These are phyloP conservation scores for Colletotrichum cuscutae DNA, from an alignment of 2,329 filamentous ascomycete genomes.

Conservation along the genomic window DNA sequence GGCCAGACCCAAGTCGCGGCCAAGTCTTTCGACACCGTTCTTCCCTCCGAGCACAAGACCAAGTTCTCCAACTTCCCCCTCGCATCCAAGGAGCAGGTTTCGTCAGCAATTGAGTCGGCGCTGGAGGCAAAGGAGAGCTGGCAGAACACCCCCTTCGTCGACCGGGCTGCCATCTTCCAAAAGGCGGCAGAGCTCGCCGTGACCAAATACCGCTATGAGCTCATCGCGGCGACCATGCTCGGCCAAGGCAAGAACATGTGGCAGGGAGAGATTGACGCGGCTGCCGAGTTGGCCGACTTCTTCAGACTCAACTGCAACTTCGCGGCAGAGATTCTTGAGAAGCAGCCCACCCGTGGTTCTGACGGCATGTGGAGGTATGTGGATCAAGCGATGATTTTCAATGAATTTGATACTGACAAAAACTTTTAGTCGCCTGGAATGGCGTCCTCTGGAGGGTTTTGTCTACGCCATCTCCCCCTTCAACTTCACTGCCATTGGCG, in stretches of 20 bases:
- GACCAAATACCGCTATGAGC: conserved; percentile 93
- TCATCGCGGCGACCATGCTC: conserved; percentile 96
- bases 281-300: conserved; percentile 92
- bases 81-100: conserved; percentile 45
- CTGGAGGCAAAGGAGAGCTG: conserved; percentile 87
- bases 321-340: conserved; percentile 87
- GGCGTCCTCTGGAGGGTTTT: conserved; percentile 92
- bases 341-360: conserved; percentile 87
- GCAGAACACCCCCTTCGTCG: conserved; percentile 88
- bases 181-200: conserved; percentile 93
- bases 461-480: conserved; percentile 95
- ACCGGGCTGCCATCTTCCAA: conserved; percentile 92
- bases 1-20: conserved; percentile 41
- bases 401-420: not conserved
- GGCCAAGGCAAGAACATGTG: conserved; percentile 98
- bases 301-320: conserved; percentile 94
- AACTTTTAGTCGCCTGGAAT: conserved; percentile 74
- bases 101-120: conserved; percentile 80
- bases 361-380: conserved; percentile 79
- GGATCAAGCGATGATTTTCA: no score
- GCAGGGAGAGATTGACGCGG: conserved; percentile 98
- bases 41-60: conserved; percentile 47
- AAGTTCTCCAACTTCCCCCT: conserved; percentile 49
- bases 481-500: conserved; percentile 96
- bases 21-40: conserved; percentile 42